These are phyloP conservation scores for Saxophila tyrrhenica DNA, from an alignment of 495 filamentous ascomycete genomes.

Conservation along the genomic window DNA sequence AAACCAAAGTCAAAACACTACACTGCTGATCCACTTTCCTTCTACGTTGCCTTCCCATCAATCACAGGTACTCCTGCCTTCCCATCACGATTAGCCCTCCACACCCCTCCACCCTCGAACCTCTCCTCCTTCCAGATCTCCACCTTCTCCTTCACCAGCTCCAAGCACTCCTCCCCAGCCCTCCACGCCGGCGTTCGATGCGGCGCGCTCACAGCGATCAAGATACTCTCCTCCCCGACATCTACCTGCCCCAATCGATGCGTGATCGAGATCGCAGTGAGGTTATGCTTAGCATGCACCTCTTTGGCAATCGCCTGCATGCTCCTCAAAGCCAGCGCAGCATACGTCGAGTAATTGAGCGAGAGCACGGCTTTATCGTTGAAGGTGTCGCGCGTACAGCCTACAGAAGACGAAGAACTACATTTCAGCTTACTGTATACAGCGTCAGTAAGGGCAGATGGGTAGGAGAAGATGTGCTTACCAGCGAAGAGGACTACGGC, in stretches of 20 bases:
- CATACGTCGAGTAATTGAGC: conserved; percentile 76
- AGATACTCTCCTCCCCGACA: conserved; percentile 81
- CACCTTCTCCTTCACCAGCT: conserved; percentile 69
- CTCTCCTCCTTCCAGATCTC: conserved; percentile 97
- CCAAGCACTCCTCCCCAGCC: conserved; percentile 81
- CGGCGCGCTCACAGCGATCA: conserved; percentile 74
- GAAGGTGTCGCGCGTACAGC: conserved; percentile 84
- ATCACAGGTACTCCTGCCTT: conserved; percentile 35
- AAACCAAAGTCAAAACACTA: no score
- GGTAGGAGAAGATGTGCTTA: conserved; percentile 16
- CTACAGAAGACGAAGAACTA: conserved; percentile 28
- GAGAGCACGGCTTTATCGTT: conserved; percentile 58
- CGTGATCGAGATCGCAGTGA: conserved; percentile 63
- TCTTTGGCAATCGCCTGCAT: conserved; percentile 55
- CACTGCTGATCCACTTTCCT: no score
- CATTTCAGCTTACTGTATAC: background rate
- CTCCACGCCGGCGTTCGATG: conserved; percentile 85
- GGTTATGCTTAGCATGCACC: conserved; percentile 45
- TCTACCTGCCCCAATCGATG: conserved; percentile 83
- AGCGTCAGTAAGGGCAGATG: conserved; percentile 4
- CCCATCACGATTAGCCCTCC: conserved; percentile 86
- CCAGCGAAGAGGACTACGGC: conserved; percentile 83
- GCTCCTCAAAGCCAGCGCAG: conserved; percentile 61
- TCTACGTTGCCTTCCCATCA: no score
- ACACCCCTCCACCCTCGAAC: conserved; percentile 68